These are phyloP conservation scores for Fremontodendron californicum DNA, from an alignment of 345 rosid genomes.

Conservation along the genomic window DNA sequence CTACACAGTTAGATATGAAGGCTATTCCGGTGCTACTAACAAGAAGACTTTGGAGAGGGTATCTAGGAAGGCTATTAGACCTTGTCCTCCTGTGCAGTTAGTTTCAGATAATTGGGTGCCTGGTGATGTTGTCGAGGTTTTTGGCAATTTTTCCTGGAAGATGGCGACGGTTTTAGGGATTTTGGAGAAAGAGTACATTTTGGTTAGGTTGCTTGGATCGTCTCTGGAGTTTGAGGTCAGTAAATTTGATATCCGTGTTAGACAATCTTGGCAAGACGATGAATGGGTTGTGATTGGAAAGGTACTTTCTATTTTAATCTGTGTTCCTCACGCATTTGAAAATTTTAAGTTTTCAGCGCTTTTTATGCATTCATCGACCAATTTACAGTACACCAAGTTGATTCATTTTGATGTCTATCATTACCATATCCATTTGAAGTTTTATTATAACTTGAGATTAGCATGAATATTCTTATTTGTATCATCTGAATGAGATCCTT, in stretches of 20 bases:
- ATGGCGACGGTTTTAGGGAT: constrained; percentile 57
- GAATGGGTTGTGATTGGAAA: constrained; percentile 62
- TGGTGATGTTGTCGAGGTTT: constrained; percentile 79
- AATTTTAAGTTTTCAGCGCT: not conserved
- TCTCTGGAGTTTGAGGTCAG: constrained; percentile 48
- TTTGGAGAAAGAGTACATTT: constrained; percentile 37
- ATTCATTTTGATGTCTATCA: not conserved
- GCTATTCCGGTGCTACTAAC: constrained; percentile 13
- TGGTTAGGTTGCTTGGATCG: constrained; percentile 66
- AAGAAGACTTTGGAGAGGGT: constrained; percentile 39
- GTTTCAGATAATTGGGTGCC: constrained; percentile 45
- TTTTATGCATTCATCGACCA: no score
- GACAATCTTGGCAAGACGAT: constrained; percentile 70
- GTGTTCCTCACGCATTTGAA: not conserved
- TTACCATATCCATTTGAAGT: not conserved
- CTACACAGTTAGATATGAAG: constrained; percentile 53
- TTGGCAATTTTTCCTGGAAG: constrained; percentile 63
- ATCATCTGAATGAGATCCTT: not conserved
- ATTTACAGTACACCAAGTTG: no score
- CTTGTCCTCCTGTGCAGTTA: constrained; percentile 39
- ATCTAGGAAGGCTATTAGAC: constrained; percentile 58
- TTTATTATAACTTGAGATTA: not conserved
- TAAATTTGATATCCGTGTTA: constrained; percentile 43
- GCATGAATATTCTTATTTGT: not conserved
- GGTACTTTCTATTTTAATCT: constrained; percentile 30